phyloP scores from a whole-genome alignment of 768 basidiomycete genomes.

The Russula virescens region DNA sequence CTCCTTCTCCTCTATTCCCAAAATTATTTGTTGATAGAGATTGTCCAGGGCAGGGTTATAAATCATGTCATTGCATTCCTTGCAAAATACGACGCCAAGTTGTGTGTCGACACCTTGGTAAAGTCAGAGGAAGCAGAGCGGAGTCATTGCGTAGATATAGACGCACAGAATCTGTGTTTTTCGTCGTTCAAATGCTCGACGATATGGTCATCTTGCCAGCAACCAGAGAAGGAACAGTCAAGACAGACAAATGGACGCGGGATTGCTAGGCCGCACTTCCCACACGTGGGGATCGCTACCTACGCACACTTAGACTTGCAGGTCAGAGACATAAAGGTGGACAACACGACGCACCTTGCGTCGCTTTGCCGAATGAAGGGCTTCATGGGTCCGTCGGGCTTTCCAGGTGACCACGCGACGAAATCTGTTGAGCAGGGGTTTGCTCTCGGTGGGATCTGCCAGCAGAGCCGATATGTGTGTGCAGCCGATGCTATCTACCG shows the following conservation, averaged over 20 bases:
- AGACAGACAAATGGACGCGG: constrained; percentile 68
- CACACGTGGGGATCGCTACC: constrained; percentile 59
- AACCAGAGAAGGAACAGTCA: constrained; percentile 63
- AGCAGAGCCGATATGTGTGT: constrained; percentile 40
- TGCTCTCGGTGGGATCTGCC: constrained; percentile 30
- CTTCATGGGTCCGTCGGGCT: constrained; percentile 41
- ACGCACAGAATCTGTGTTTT: constrained; percentile 64
- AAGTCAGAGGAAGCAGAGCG: background rate
- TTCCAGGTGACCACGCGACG: constrained; percentile 53
- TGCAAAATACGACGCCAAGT: constrained; percentile 71
- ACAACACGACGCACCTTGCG: constrained; percentile 53
- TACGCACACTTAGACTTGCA: constrained; percentile 25
- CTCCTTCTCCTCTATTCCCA: constrained; percentile 55
- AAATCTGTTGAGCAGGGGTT: constrained; percentile 43
- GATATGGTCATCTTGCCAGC: constrained; percentile 60
- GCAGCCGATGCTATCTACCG: constrained; percentile 26
- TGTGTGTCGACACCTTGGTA: constrained; percentile 63
- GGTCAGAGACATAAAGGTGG: background rate
- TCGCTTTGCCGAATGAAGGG: constrained; percentile 49
- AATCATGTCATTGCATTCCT: constrained; percentile 68
- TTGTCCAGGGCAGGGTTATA: constrained; percentile 51
- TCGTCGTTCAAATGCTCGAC: constrained; percentile 49
- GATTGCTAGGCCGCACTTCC: constrained; percentile 49
- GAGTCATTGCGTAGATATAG: background rate
- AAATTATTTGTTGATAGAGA: constrained; percentile 38